These are phyloP conservation scores for Cyathus striatus DNA, from an alignment of 768 basidiomycete species.

Conservation along the genomic window DNA sequence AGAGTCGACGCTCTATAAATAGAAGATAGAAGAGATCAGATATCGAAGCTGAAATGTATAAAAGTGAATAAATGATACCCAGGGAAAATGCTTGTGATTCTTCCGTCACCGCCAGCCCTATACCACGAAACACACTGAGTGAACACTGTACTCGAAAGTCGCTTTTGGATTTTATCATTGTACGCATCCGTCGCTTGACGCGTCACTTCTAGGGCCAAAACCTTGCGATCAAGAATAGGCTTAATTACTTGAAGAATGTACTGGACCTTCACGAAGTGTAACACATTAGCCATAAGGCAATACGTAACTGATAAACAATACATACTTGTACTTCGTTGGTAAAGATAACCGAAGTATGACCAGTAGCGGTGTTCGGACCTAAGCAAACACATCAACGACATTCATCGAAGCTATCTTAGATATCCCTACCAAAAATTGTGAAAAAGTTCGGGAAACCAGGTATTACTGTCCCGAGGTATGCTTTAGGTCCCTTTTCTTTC, in stretches of 20 bases:
- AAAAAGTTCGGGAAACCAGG: conserved; percentile 45
- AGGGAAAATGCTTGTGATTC: conserved; percentile 27
- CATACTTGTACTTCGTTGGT: conserved; percentile 39
- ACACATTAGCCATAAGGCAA: neutral
- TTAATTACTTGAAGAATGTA: conserved; percentile 36
- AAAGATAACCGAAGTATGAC: conserved; percentile 39
- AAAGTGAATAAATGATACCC: neutral
- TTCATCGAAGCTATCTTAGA: neutral
- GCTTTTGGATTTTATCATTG: conserved; percentile 31
- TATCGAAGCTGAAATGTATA: neutral
- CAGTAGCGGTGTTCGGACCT: conserved; percentile 42
- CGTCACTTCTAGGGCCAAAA: conserved; percentile 30
- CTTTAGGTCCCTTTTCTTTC: conserved; percentile 32
- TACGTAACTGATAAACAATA: neutral
- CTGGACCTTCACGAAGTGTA: conserved; percentile 22
- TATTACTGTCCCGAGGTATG: conserved; percentile 36
- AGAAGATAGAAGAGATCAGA: conserved; percentile 13
- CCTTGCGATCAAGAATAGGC: conserved; percentile 29
- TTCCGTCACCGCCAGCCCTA: conserved; percentile 28
- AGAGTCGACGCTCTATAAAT: conserved; percentile 20
- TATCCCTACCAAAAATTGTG: conserved; percentile 26
- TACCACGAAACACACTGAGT: conserved; percentile 35
- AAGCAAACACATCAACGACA: neutral
- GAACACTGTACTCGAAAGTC: conserved; percentile 27
- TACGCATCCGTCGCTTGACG: conserved; percentile 29